Conservation (phyloP, 495 filamentous ascomycete species). For the Penicillium verhagenii region DNA sequence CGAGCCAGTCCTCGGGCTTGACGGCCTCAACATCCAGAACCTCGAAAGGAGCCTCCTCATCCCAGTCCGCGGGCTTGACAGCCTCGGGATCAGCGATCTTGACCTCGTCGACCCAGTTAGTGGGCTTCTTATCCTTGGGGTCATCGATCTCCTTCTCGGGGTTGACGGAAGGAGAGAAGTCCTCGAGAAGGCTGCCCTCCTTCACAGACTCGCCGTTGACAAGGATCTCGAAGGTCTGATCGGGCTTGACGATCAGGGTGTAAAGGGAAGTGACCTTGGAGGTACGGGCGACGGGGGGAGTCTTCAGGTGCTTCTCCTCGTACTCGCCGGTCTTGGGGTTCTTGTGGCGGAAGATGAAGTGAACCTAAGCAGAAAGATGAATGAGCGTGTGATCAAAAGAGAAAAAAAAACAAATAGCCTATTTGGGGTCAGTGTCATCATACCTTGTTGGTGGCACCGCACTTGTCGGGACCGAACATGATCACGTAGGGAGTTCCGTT, state of each 20-base stretch:
- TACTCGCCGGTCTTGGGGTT: conserved; percentile 99
- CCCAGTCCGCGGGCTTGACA: conserved; percentile 97
- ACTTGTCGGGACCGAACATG: conserved; percentile 99
- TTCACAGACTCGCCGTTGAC: conserved; percentile 84
- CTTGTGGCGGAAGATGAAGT: conserved; percentile 99
- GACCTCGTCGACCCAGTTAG: conserved; percentile 91
- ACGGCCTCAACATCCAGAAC: conserved; percentile 90
- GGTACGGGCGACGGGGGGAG: conserved; percentile 80
- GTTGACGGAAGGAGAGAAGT: conserved; percentile 92
- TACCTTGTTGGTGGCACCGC: conserved; percentile 96
- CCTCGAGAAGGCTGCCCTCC: conserved; percentile 88
- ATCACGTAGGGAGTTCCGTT: conserved; percentile 97
- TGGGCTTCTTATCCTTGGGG: conserved; percentile 90
- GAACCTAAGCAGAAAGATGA: conserved; percentile 55
- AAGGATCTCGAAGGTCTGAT: conserved; percentile 91
- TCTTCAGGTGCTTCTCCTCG: conserved; percentile 97
- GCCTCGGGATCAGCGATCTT: conserved; percentile 90
- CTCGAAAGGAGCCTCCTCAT: conserved; percentile 97
- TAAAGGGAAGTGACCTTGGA: conserved; percentile 91
- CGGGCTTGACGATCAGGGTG: conserved; percentile 90
- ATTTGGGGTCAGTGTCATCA: neutral
- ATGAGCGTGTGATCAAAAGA: conserved; percentile 6
- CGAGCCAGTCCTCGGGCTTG: conserved; percentile 94
- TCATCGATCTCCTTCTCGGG: conserved; percentile 96
- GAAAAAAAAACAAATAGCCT: neutral